Conservation (phyloP, 257 asterid genomes). For the Scutellaria barbata region DNA sequence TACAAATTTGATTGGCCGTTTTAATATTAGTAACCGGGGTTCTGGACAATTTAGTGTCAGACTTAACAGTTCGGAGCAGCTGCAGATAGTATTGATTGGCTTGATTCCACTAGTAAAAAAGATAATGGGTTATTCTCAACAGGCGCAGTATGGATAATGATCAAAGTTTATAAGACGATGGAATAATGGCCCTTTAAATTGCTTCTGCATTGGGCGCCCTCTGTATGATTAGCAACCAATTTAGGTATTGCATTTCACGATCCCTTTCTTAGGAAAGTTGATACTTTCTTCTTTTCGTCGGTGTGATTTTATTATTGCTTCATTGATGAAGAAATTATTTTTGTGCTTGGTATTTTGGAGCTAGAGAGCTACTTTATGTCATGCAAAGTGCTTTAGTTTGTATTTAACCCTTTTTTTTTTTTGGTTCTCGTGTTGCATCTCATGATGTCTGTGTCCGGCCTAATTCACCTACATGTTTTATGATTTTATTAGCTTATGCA, state of each 20-base stretch:
- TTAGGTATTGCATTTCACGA: conserved; percentile 47
- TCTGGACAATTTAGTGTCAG: conserved; percentile 86
- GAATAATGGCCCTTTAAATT: conserved; percentile 28
- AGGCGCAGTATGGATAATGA: conserved; percentile 52
- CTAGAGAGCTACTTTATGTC: not conserved
- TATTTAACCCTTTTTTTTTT: too few species aligned
- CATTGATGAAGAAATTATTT: not conserved
- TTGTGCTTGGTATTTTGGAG: not conserved
- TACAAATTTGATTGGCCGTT: conserved; percentile 87
- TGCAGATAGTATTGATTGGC: conserved; percentile 76
- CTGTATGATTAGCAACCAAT: conserved; percentile 41
- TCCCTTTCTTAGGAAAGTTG: not conserved
- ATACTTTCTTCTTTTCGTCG: not conserved
- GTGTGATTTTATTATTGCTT: not conserved
- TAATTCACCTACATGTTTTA: not conserved
- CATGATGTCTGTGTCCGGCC: too few species aligned
- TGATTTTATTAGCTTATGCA: not conserved
- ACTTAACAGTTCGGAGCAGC: conserved; percentile 89
- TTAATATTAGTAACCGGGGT: conserved; percentile 80
- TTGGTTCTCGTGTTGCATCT: not conserved
- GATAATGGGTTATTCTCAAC: conserved; percentile 63
- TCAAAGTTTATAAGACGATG: conserved; percentile 32
- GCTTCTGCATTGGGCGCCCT: conserved; percentile 40
- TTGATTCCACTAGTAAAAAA: conserved; percentile 72
- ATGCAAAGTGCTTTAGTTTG: conserved; percentile 4